Evolutionary conservation across 2,329 filamentous ascomycete species (phyloP).

Genomic region (Paecilomyces formosus): DNA sequence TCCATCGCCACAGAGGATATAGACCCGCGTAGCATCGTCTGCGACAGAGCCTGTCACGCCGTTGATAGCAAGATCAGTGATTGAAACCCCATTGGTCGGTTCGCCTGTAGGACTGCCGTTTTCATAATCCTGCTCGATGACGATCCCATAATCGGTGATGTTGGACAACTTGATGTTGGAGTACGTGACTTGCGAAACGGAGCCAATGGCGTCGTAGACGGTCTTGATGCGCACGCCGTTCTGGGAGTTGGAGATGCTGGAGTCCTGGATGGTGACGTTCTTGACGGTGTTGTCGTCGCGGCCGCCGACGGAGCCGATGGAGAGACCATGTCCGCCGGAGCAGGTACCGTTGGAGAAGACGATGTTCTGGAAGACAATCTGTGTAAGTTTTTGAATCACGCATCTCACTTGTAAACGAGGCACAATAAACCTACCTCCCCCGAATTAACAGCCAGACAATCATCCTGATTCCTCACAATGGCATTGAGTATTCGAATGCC

Average conservation of each 20-base stretch:
- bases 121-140: conserved; percentile 54
- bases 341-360: conserved; percentile 40
- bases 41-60: conserved; percentile 28
- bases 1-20: conserved; percentile 49
- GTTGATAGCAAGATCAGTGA: conserved; percentile 30
- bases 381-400: not conserved
- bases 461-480: conserved; percentile 54
- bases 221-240: conserved; percentile 52
- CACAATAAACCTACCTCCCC: conserved; percentile 21
- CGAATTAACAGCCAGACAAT: conserved; percentile 54
- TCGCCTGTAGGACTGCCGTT: conserved; percentile 37
- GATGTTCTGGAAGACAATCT: conserved; percentile 27
- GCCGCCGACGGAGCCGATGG: conserved; percentile 34
- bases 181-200: conserved; percentile 48
- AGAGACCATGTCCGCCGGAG: conserved; percentile 28
- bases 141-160: conserved; percentile 49
- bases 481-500: conserved; percentile 47
- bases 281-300: conserved; percentile 48
- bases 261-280: conserved; percentile 44
- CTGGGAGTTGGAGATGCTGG: conserved; percentile 38
- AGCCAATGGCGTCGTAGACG: conserved; percentile 44
- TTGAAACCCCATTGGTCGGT: conserved; percentile 32
- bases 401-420: not conserved
- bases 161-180: conserved; percentile 43
- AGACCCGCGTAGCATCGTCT: conserved; percentile 34